Evolutionary conservation across 805 yeast genomes (phyloP), one percentile per base, ranked within the genome.

Genomic region (Candida chilensis): DNA sequence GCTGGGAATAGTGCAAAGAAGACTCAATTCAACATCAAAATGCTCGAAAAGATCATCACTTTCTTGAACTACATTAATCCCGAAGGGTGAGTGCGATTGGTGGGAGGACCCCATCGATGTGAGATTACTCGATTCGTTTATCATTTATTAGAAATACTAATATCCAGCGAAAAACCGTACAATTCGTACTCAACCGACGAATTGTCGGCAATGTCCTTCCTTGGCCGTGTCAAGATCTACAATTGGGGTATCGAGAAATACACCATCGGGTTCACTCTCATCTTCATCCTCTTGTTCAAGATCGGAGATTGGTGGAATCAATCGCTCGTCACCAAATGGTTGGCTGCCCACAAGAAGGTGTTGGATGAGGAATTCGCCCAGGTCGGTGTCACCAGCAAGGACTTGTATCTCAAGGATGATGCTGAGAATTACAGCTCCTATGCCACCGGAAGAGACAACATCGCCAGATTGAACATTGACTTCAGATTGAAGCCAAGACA

Each of bases 371-470:
- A 88, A 50, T 92, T 92, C 50, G 73, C 65, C 44, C 87, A 81
- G 50, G 88, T 80, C 36, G 95, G 95, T 37, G 72, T 67, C 20
- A 47, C 62, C 5, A 33, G 47, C 24, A 58, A 55, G 15, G 51
- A 62, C 33, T 54, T 74, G 44, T 63, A 66, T 38, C 62, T 76
- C 41, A 67, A 72, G 51, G 94, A 81, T 47, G 70, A 75, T 29
- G 60, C 77, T 16, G 77, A 79, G 42, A 60, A 66, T 36, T 85
- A 56, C 53, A 56, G 69, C 63, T 64, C 83, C 21, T 92, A 85
- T 51, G 94, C 96, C 26, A 71, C 95, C 34, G 98, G 98, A 37
- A 78, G 98, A 54, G 61, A 74, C 35, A 79, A 85, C 52, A 68
- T 92, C 37, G 74, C 74, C 36, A 66, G 72, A 33, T 57, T 87